Conservation (phyloP, 2,329 filamentous ascomycete species). For the Alternaria triticimaculans region DNA sequence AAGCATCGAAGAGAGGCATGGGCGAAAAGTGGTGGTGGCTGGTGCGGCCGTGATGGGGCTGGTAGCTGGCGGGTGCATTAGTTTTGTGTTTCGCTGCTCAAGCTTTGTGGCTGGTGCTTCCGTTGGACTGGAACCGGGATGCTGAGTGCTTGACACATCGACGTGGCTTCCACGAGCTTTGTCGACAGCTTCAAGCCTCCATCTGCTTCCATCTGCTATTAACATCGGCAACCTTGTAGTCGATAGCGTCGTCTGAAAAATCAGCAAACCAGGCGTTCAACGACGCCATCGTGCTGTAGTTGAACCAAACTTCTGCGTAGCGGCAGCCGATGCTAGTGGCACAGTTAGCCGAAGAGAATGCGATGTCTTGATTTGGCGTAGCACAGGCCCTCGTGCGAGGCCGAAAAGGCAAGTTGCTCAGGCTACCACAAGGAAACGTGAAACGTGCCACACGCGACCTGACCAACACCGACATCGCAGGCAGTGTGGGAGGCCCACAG, state of each 20-base stretch:
- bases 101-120: constrained; percentile 6
- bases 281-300: not conserved
- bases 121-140: not conserved
- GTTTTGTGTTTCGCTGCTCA: not conserved
- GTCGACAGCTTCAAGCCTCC: not conserved
- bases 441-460: constrained; percentile 15
- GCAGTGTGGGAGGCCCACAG: constrained; percentile 3
- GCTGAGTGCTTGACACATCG: not conserved
- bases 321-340: not conserved
- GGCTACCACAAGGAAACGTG: constrained; percentile 1
- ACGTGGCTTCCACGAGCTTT: not conserved
- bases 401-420: constrained; percentile 7
- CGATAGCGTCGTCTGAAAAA: not conserved
- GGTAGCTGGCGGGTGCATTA: constrained; percentile 3
- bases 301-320: not conserved
- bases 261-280: not conserved
- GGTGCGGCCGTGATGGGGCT: constrained; percentile 3
- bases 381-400: constrained; percentile 4
- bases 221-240: not conserved
- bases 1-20: not conserved
- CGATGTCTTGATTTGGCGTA: not conserved
- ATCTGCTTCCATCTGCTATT: not conserved
- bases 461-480: not conserved
- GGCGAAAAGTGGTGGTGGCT: not conserved
- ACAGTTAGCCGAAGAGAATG: constrained; percentile 1